Evolutionary conservation across 148 eudicot species (phyloP).

Genomic region (Diospyros kaki): DNA sequence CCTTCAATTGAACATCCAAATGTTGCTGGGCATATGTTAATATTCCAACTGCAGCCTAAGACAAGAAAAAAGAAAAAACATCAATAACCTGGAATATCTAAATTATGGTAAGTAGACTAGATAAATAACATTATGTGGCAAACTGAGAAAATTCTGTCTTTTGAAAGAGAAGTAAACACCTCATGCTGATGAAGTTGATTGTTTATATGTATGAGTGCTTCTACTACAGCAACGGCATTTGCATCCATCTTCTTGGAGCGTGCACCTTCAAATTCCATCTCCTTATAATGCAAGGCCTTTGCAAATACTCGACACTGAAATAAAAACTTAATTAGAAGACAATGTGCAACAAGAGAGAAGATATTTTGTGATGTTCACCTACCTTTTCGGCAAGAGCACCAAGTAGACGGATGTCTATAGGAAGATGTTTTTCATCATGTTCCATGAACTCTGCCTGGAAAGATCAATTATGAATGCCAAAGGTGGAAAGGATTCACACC

Average conservation of each 20-base stretch:
- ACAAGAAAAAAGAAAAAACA: constrained; percentile 13
- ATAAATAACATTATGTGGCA: not conserved
- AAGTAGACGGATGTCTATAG: constrained; percentile 95
- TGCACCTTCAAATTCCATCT: constrained; percentile 99
- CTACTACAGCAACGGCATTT: constrained; percentile 89
- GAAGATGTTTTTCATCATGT: constrained; percentile 97
- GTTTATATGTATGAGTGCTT: constrained; percentile 93
- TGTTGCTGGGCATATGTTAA: constrained; percentile 89
- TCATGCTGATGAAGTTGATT: constrained; percentile 97
- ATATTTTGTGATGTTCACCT: constrained; percentile 2
- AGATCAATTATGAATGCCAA: constrained; percentile 14
- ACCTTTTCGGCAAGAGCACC: constrained; percentile 99
- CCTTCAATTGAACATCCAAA: constrained; percentile 87
- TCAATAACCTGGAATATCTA: not conserved
- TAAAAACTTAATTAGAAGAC: constrained; percentile 11
- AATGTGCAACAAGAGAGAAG: not conserved
- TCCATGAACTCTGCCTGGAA: constrained; percentile 98
- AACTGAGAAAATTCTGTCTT: not conserved
- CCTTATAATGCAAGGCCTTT: constrained; percentile 96
- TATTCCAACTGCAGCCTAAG: constrained; percentile 95
- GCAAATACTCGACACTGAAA: constrained; percentile 97
- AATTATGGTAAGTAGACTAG: no score
- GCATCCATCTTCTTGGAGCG: constrained; percentile 85
- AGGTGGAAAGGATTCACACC: not conserved
- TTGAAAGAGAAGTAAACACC: constrained; percentile 33